phyloP scores from a whole-genome alignment of 148 eudicot species.

The Drosera capensis region DNA sequence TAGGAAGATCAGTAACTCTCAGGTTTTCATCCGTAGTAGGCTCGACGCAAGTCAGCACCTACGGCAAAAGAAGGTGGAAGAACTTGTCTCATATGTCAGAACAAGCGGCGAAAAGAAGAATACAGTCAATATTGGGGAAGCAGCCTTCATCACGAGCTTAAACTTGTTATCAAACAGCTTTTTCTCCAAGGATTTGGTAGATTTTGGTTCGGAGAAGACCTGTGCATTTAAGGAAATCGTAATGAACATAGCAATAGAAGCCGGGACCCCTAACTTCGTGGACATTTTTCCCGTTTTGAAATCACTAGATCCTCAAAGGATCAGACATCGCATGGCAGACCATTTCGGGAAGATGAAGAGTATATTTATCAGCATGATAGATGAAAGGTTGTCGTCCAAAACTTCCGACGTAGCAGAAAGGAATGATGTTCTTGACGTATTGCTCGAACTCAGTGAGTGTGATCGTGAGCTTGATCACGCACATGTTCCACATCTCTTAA shows the following conservation, averaged over 20 bases:
- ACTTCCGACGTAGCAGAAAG: background rate
- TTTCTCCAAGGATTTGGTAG: constrained; percentile 11
- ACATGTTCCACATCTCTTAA: background rate
- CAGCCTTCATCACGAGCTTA: constrained; percentile 7
- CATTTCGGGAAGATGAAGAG: constrained; percentile 10
- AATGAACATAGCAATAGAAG: constrained; percentile 7
- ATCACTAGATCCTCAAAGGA: constrained; percentile 11
- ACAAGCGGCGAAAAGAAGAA: background rate
- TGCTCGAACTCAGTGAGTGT: background rate
- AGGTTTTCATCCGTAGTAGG: background rate
- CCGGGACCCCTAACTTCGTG: constrained; percentile 12
- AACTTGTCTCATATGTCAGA: background rate
- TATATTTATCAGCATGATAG: constrained; percentile 6
- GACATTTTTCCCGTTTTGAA: constrained; percentile 13
- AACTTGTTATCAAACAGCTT: constrained; percentile 13
- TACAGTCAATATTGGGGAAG: constrained; percentile 1
- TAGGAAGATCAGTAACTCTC: background rate
- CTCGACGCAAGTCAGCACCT: background rate
- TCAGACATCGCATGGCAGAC: constrained; percentile 5
- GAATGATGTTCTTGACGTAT: background rate
- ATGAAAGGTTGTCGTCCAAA: constrained; percentile 4
- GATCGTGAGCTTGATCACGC: background rate
- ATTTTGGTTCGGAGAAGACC: background rate
- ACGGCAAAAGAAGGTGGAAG: constrained; percentile 1
- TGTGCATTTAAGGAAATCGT: constrained; percentile 6